These are phyloP conservation scores for Apiotrichum veenhuisii DNA, from an alignment of 1,284 basidiomycete species.

Conservation along the genomic window DNA sequence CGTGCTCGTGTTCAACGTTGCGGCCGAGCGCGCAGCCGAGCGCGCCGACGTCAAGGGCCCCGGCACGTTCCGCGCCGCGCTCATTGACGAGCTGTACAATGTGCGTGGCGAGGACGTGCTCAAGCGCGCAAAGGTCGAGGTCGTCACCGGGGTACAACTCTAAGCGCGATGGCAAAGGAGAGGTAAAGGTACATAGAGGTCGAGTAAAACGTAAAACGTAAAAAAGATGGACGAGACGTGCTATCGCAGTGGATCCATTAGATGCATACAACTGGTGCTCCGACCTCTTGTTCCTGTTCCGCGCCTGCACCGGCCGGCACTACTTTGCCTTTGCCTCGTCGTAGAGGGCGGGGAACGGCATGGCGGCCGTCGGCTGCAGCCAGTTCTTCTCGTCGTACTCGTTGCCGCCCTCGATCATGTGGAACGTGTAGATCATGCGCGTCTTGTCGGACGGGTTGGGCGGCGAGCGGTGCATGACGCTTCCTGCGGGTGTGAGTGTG, in stretches of 20 bases:
- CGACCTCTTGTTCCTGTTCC: too few relatives aligned
- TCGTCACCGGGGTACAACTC: too few relatives aligned
- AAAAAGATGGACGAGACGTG: too few relatives aligned
- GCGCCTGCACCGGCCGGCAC: too few relatives aligned
- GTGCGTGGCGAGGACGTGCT: conserved; percentile 59
- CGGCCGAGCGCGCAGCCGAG: conserved; percentile 73
- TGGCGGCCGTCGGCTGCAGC: conserved; percentile 72
- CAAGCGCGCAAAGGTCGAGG: conserved; percentile 55
- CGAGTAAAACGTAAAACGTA: too few relatives aligned
- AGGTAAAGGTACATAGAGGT: neutral
- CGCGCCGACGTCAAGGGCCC: conserved; percentile 70
- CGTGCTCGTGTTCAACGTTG: conserved; percentile 74
- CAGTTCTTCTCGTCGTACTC: conserved; percentile 48
- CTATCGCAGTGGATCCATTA: neutral
- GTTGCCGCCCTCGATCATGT: conserved; percentile 57
- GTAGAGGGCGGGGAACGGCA: conserved; percentile 60
- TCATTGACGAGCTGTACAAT: conserved; percentile 75
- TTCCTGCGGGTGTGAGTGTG: conserved; percentile 53
- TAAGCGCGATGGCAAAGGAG: neutral
- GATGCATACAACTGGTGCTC: conserved; percentile 1
- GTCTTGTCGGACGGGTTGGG: conserved; percentile 65
- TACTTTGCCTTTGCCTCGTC: neutral
- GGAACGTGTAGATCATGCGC: conserved; percentile 89
- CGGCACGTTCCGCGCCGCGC: conserved; percentile 78
- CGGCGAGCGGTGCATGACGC: conserved; percentile 82